Evolutionary conservation across 495 filamentous ascomycete genomes (phyloP).

Genomic region (Astrothelium macrocarpum): DNA sequence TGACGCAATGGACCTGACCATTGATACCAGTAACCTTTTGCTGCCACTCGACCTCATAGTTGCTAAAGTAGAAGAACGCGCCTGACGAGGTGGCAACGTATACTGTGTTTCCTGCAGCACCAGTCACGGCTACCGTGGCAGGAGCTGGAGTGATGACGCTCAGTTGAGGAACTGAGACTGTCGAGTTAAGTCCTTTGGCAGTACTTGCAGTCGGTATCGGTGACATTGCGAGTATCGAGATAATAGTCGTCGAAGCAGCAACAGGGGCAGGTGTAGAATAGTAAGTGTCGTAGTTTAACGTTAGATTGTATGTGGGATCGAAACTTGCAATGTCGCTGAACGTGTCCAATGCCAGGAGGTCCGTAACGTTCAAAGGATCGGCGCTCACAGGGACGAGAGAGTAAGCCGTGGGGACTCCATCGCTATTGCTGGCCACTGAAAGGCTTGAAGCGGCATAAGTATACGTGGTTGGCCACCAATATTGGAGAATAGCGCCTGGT

Average conservation of each 20-base stretch:
- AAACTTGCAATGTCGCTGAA: conserved; percentile 9
- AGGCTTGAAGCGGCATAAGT: conserved; percentile 17
- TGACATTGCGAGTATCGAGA: conserved; percentile 17
- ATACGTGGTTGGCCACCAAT: conserved; percentile 16
- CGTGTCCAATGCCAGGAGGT: conserved; percentile 10
- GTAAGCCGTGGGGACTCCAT: not conserved
- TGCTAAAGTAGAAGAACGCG: conserved; percentile 26
- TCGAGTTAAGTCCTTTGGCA: conserved; percentile 6
- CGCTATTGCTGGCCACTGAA: not conserved
- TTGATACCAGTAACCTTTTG: conserved; percentile 1
- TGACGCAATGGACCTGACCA: conserved; percentile 11
- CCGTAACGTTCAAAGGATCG: conserved; percentile 24
- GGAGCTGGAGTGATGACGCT: conserved; percentile 16
- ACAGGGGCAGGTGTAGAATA: conserved; percentile 21
- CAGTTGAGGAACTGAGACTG: conserved; percentile 11
- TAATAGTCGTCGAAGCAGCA: conserved; percentile 24
- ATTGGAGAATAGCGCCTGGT: conserved; percentile 14
- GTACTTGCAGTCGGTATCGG: conserved; percentile 18
- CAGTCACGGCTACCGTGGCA: conserved; percentile 13
- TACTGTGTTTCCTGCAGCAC: conserved; percentile 2
- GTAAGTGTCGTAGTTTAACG: conserved; percentile 12
- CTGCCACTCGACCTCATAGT: conserved; percentile 16
- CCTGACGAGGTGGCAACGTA: conserved; percentile 13
- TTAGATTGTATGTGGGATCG: conserved; percentile 10
- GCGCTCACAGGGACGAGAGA: not conserved